These are phyloP conservation scores for Podaxis mareebaensis DNA, from an alignment of 768 basidiomycete genomes.

Conservation along the genomic window DNA sequence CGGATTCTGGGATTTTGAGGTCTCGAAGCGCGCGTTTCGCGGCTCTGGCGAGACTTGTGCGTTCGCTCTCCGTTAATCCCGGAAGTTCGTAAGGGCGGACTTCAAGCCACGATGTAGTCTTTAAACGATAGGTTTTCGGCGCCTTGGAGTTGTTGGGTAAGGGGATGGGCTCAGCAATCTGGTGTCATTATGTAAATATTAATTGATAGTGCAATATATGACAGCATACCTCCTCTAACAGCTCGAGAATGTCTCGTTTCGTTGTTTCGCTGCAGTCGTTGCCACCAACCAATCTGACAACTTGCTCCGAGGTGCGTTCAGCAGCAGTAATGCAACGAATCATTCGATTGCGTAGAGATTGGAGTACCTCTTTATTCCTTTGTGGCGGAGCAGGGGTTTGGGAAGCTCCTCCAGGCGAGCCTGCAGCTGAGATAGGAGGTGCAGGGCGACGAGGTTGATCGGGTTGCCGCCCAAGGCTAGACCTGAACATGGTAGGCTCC, in stretches of 20 bases:
- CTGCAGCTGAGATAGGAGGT: slow-evolving; percentile 27
- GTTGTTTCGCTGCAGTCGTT: slow-evolving; percentile 31
- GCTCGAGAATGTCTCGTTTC: slow-evolving; percentile 43
- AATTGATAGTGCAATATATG: not conserved
- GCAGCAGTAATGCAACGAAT: slow-evolving; percentile 53
- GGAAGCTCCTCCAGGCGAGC: slow-evolving; percentile 25
- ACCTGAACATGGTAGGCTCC: slow-evolving; percentile 39
- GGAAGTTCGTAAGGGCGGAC: slow-evolving; percentile 70
- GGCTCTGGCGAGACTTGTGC: slow-evolving; percentile 48
- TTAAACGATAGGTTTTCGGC: slow-evolving; percentile 51
- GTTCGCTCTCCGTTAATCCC: slow-evolving; percentile 47
- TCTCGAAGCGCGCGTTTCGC: slow-evolving; percentile 49
- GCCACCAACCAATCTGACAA: slow-evolving; percentile 50
- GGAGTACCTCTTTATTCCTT: slow-evolving; percentile 17
- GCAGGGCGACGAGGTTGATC: slow-evolving; percentile 26
- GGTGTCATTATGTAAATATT: slow-evolving; percentile 8
- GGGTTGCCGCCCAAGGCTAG: slow-evolving; percentile 35
- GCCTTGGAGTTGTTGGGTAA: slow-evolving; percentile 36
- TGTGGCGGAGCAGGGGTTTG: slow-evolving; percentile 26
- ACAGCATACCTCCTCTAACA: slow-evolving; percentile 49
- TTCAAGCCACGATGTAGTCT: slow-evolving; percentile 60
- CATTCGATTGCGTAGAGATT: slow-evolving; percentile 41
- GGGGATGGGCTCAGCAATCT: slow-evolving; percentile 54
- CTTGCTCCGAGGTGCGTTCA: slow-evolving; percentile 50
- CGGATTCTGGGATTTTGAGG: slow-evolving; percentile 57